These are phyloP conservation scores for Talaromyces islandicus DNA, from an alignment of 2,329 filamentous ascomycete species.

Conservation along the genomic window DNA sequence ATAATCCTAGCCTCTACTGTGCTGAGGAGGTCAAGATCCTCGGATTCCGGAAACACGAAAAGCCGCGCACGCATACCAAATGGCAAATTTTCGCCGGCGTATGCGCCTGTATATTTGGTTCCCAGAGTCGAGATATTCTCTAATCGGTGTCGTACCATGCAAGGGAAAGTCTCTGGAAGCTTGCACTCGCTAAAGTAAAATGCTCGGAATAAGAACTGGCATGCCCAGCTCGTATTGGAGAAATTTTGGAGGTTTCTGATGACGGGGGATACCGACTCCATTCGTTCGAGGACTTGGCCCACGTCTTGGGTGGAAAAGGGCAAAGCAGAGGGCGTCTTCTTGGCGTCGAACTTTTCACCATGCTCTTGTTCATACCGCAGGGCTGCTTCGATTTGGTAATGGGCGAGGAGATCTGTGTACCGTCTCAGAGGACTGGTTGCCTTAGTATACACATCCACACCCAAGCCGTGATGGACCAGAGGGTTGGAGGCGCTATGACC, in stretches of 20 bases:
- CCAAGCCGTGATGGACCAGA: constrained; percentile 45
- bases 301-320: constrained; percentile 47
- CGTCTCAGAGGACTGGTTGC: constrained; percentile 57
- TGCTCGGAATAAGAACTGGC: constrained; percentile 52
- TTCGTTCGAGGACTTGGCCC: constrained; percentile 42
- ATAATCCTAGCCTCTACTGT: constrained; percentile 30
- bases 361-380: constrained; percentile 49
- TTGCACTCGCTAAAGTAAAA: constrained; percentile 49
- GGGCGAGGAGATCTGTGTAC: constrained; percentile 55
- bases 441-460: constrained; percentile 50
- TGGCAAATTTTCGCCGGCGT: constrained; percentile 24
- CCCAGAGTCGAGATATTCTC: constrained; percentile 17
- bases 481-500: constrained; percentile 43
- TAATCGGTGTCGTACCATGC: constrained; percentile 25
- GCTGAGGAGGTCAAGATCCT: constrained; percentile 24
- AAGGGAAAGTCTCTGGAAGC: constrained; percentile 45
- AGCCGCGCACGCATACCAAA: constrained; percentile 27
- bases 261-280: constrained; percentile 36
- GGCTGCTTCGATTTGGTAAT: constrained; percentile 61
- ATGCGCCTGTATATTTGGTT: constrained; percentile 16
- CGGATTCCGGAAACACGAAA: constrained; percentile 17
- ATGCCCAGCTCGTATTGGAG: constrained; percentile 44
- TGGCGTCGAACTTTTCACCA: constrained; percentile 35
- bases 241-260: constrained; percentile 32
- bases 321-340: constrained; percentile 28